Percentiles rank a stretch among this genome's conserved stretches.
Conservation (phyloP, 495 filamentous ascomycete species). For the Hypoxylon trugodes region DNA sequence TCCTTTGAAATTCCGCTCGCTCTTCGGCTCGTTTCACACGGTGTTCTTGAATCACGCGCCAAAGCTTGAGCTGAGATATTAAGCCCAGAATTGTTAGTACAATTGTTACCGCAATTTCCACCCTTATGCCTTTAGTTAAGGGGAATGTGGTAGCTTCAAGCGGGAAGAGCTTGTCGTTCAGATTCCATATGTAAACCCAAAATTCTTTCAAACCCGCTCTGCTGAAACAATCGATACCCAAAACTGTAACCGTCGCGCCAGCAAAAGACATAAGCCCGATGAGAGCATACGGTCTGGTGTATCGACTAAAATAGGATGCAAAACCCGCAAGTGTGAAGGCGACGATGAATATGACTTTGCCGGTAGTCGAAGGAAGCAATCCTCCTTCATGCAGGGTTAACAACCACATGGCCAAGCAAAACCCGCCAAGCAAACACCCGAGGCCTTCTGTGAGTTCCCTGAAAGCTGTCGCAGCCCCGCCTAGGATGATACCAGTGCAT, state of each 20-base stretch:
- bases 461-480: slow-evolving; percentile 79
- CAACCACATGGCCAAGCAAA: slow-evolving; percentile 91
- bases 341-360: slow-evolving; percentile 79
- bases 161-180: slow-evolving; percentile 85
- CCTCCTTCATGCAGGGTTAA: slow-evolving; percentile 80
- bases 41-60: slow-evolving; percentile 83
- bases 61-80: slow-evolving; percentile 84
- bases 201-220: slow-evolving; percentile 92
- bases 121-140: slow-evolving; percentile 83
- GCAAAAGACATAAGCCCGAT: slow-evolving; percentile 80
- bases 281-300: slow-evolving; percentile 78
- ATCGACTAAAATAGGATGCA: slow-evolving; percentile 77
- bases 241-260: slow-evolving; percentile 77
- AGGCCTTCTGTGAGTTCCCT: slow-evolving; percentile 86
- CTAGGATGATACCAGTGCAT: slow-evolving; percentile 79
- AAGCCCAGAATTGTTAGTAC: slow-evolving; percentile 77
- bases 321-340: slow-evolving; percentile 73
- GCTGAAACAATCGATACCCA: slow-evolving; percentile 93
- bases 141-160: slow-evolving; percentile 79
- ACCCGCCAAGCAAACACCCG: slow-evolving; percentile 87
- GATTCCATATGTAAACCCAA: slow-evolving; percentile 91
- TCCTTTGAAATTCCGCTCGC: slow-evolving; percentile 62
- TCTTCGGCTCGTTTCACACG: slow-evolving; percentile 68
- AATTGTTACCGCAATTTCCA: slow-evolving; percentile 82
- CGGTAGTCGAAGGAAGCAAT: slow-evolving; percentile 65